These are phyloP conservation scores for Trichophyton benhamiae DNA, from an alignment of 2,329 filamentous ascomycete species.

Conservation along the genomic window DNA sequence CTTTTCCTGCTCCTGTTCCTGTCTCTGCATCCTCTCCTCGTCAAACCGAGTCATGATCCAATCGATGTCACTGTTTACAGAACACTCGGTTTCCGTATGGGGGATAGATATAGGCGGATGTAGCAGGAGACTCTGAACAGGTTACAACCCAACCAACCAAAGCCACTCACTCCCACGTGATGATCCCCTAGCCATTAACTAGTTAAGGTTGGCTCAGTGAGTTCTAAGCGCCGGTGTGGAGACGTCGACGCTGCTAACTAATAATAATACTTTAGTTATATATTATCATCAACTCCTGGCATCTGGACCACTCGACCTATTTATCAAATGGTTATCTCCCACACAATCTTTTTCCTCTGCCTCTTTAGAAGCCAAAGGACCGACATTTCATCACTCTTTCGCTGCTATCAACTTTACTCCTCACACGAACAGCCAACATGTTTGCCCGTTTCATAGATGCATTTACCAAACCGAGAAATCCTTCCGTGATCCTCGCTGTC, in stretches of 20 bases:
- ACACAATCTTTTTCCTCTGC: not conserved
- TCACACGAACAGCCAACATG: not conserved
- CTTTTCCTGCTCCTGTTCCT: not conserved
- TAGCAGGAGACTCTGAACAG: not conserved
- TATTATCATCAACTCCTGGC: too few relatives aligned
- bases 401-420: not conserved
- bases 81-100: not conserved
- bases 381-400: not conserved
- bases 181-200: too few relatives aligned
- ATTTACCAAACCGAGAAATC: not conserved
- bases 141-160: too few relatives aligned
- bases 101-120: not conserved
- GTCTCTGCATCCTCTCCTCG: not conserved
- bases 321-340: too few relatives aligned
- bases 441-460: not conserved
- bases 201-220: too few relatives aligned
- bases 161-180: too few relatives aligned
- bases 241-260: too few relatives aligned
- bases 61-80: not conserved
- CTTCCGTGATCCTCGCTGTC: conserved; percentile 6
- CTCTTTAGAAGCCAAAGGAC: not conserved
- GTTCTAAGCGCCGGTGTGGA: too few relatives aligned
- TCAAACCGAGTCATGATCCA: conserved; percentile 2
- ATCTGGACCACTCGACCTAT: too few relatives aligned
- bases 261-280: too few relatives aligned